Percentiles rank a stretch among this genome's conserved stretches.
phyloP scores from a whole-genome alignment of 768 basidiomycete genomes.

The Chalciporus sphaerocephalus region DNA sequence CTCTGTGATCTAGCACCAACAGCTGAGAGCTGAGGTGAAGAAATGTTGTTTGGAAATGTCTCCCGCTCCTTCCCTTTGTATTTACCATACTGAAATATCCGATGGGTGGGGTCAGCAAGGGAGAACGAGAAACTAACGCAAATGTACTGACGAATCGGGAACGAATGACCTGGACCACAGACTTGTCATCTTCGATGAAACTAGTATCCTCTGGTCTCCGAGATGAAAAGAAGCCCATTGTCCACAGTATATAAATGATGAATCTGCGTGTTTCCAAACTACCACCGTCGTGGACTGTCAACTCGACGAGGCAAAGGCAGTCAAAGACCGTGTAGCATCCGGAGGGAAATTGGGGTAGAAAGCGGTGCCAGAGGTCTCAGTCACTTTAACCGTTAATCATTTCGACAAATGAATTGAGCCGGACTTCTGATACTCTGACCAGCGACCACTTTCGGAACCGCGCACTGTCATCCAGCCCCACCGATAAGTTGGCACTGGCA shows the following conservation, averaged over 20 bases:
- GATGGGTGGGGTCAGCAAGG: constrained; percentile 8
- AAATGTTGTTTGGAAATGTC: constrained; percentile 32
- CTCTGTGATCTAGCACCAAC: constrained; percentile 18
- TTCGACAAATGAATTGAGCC: constrained; percentile 1
- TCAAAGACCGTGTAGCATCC: constrained; percentile 6
- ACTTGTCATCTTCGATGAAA: constrained; percentile 35
- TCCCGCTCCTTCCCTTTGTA: constrained; percentile 56
- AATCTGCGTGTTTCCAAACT: constrained; percentile 1
- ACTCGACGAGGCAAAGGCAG: too few relatives aligned
- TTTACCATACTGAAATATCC: constrained; percentile 45
- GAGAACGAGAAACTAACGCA: constrained; percentile 11
- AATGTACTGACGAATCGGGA: constrained; percentile 53
- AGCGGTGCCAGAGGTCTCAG: constrained; percentile 21
- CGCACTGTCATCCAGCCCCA: too few relatives aligned
- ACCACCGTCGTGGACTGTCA: constrained; percentile 4
- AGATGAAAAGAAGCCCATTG: constrained; percentile 34
- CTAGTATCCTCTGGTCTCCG: constrained; percentile 15
- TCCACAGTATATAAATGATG: neutral
- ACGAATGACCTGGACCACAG: constrained; percentile 54
- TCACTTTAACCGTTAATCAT: constrained; percentile 8
- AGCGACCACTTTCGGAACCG: constrained; percentile 6
- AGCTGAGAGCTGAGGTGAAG: constrained; percentile 30
- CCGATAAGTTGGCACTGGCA: too few relatives aligned
- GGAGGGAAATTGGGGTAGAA: constrained; percentile 11
- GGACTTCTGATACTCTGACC: constrained; percentile 28